Percentiles rank a stretch among this genome's conserved stretches.
These are phyloP conservation scores for Gymnopilus dilepis DNA, from an alignment of 768 basidiomycete genomes.

Conservation along the genomic window DNA sequence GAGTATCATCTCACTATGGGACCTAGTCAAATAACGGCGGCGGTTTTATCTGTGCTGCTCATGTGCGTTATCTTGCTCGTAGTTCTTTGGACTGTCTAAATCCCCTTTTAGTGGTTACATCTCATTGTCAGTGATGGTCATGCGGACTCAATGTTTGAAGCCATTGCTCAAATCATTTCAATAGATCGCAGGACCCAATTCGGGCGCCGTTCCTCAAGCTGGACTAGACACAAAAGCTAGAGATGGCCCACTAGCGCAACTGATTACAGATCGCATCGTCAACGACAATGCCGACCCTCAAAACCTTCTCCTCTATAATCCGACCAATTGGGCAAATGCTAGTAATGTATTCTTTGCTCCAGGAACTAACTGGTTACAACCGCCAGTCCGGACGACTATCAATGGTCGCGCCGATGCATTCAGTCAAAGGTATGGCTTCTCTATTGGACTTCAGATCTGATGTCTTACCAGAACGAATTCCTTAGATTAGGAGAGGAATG, in stretches of 20 bases:
- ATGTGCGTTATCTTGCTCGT: constrained; percentile 42
- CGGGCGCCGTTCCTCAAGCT: constrained; percentile 58
- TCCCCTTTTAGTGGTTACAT: constrained; percentile 44
- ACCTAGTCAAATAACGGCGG: constrained; percentile 56
- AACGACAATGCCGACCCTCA: constrained; percentile 50
- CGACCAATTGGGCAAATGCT: constrained; percentile 51
- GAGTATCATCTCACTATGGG: background rate
- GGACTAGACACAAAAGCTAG: constrained; percentile 58
- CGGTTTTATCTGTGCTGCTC: constrained; percentile 64
- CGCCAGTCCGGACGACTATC: constrained; percentile 45
- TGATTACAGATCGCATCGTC: constrained; percentile 50
- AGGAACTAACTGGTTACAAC: constrained; percentile 53
- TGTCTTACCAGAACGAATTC: background rate
- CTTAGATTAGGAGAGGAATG: constrained; percentile 55
- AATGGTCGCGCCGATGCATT: constrained; percentile 59
- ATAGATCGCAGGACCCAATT: constrained; percentile 58
- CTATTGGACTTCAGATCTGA: background rate
- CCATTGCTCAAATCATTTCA: background rate
- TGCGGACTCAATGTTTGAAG: background rate
- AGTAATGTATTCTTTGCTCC: constrained; percentile 48
- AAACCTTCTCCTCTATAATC: constrained; percentile 51
- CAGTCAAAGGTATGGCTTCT: constrained; percentile 46
- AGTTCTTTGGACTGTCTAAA: background rate
- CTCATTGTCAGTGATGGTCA: constrained; percentile 42
- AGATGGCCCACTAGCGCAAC: constrained; percentile 53